Evolutionary conservation across 768 basidiomycete species (phyloP).

Genomic region (Xerocomus potaroensis): DNA sequence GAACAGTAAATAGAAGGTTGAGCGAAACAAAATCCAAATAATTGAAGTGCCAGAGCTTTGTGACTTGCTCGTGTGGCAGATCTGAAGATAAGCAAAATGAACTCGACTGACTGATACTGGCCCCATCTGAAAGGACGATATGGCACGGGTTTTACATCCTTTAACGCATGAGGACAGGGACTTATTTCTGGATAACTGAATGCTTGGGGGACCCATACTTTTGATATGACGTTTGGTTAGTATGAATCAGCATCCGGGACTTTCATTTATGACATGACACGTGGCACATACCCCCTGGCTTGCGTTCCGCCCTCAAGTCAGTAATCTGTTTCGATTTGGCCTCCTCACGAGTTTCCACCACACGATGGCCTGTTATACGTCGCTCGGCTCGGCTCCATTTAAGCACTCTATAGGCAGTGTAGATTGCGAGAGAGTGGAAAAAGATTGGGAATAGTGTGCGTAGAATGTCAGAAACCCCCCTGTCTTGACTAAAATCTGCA

Average conservation of each 20-base stretch:
- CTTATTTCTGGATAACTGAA: conserved; percentile 54
- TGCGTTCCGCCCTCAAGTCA: conserved; percentile 18
- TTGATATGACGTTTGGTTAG: no score
- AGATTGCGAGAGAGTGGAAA: conserved; percentile 15
- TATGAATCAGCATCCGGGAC: no score
- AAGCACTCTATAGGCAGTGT: conserved; percentile 12
- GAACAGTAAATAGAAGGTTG: neutral
- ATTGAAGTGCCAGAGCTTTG: no score
- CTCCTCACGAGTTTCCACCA: neutral
- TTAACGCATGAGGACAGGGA: conserved; percentile 36
- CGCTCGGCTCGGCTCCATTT: conserved; percentile 4
- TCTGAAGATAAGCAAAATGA: neutral
- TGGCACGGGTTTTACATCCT: conserved; percentile 52
- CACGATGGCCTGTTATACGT: neutral
- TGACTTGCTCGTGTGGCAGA: no score
- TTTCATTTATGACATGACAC: no score
- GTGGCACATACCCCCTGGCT: conserved; percentile 22
- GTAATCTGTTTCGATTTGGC: neutral
- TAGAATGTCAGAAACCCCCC: conserved; percentile 1
- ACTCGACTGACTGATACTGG: conserved; percentile 57
- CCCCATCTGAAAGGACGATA: conserved; percentile 71
- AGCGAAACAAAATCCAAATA: neutral
- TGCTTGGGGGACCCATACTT: conserved; percentile 48
- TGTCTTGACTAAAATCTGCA: neutral
- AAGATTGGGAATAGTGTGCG: conserved; percentile 8